These are phyloP conservation scores for Didymosphaeria variabile DNA, from an alignment of 2,329 filamentous ascomycete species.

Conservation along the genomic window DNA sequence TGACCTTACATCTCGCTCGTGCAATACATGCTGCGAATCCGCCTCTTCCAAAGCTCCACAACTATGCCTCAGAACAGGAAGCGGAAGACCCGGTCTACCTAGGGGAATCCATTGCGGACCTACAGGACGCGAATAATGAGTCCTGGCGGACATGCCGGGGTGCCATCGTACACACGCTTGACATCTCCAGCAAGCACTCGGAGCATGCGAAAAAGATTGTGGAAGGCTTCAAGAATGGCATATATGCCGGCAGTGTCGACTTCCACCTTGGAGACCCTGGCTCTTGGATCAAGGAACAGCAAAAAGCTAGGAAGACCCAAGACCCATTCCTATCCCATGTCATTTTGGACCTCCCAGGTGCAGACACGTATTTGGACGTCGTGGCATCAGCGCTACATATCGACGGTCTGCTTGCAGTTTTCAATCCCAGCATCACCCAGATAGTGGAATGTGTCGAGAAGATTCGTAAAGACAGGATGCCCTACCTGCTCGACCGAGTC, in stretches of 20 bases:
- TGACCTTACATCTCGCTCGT: slow-evolving; percentile 78
- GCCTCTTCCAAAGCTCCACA: slow-evolving; percentile 51
- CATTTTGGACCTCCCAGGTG: slow-evolving; percentile 76
- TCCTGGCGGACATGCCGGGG: slow-evolving; percentile 59
- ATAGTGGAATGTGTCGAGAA: slow-evolving; percentile 70
- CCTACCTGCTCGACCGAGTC: slow-evolving; percentile 66
- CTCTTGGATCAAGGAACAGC: slow-evolving; percentile 67
- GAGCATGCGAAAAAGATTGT: slow-evolving; percentile 71
- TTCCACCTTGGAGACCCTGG: slow-evolving; percentile 76
- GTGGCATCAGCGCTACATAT: slow-evolving; percentile 68
- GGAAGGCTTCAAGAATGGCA: slow-evolving; percentile 71
- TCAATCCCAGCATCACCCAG: slow-evolving; percentile 81
- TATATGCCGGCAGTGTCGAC: slow-evolving; percentile 75
- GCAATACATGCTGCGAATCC: slow-evolving; percentile 79
- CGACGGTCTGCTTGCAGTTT: slow-evolving; percentile 73
- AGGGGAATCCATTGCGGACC: slow-evolving; percentile 44
- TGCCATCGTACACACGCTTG: slow-evolving; percentile 79
- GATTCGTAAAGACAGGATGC: slow-evolving; percentile 63
- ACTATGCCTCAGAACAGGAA: slow-evolving; percentile 26
- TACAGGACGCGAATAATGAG: slow-evolving; percentile 38
- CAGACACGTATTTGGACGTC: slow-evolving; percentile 62
- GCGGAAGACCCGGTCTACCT: slow-evolving; percentile 43
- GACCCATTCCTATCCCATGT: slow-evolving; percentile 75
- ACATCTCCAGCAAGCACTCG: slow-evolving; percentile 70
- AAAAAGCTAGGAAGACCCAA: slow-evolving; percentile 30